Percentiles rank a stretch among this genome's conserved stretches.
These are phyloP conservation scores for Stephania cephalantha DNA, from an alignment of 164 flowering plant genomes.

Conservation along the genomic window DNA sequence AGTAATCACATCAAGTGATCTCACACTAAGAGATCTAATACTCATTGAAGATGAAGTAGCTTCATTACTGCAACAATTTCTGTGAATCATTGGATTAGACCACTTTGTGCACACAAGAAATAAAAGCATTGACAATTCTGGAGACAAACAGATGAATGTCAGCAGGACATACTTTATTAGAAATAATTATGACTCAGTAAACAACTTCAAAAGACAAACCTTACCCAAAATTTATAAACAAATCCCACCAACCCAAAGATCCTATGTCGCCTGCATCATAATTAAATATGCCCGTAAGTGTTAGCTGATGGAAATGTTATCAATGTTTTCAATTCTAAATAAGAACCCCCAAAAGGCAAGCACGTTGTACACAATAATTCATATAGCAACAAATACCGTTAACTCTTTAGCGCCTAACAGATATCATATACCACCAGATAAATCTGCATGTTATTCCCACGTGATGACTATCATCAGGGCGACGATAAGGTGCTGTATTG, in stretches of 20 bases:
- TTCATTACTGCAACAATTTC: constrained; percentile 38
- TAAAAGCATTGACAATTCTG: constrained; percentile 93
- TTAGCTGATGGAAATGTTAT: neutral
- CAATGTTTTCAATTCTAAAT: neutral
- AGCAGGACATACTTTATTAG: neutral
- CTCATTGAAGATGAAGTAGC: constrained; percentile 45
- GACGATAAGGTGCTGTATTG: neutral
- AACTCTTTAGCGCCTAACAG: neutral
- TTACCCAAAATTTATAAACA: constrained; percentile 88
- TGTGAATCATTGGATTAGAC: constrained; percentile 83
- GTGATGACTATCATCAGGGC: neutral
- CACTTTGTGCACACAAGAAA: constrained; percentile 93
- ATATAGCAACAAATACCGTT: neutral
- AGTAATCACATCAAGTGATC: constrained; percentile 70
- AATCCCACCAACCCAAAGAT: constrained; percentile 93
- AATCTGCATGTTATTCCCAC: neutral
- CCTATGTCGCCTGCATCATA: constrained; percentile 72
- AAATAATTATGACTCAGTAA: neutral
- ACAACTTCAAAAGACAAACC: constrained; percentile 32
- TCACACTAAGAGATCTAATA: constrained; percentile 46
- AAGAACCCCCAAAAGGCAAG: neutral
- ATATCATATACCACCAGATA: neutral
- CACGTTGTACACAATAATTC: neutral
- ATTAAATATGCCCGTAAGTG: neutral
- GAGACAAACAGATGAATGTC: constrained; percentile 1